Percentiles rank a stretch among this genome's conserved stretches.
Evolutionary conservation across 108 stramenopile genomes (phyloP).

Genomic region (Schizochytrium sp.): DNA sequence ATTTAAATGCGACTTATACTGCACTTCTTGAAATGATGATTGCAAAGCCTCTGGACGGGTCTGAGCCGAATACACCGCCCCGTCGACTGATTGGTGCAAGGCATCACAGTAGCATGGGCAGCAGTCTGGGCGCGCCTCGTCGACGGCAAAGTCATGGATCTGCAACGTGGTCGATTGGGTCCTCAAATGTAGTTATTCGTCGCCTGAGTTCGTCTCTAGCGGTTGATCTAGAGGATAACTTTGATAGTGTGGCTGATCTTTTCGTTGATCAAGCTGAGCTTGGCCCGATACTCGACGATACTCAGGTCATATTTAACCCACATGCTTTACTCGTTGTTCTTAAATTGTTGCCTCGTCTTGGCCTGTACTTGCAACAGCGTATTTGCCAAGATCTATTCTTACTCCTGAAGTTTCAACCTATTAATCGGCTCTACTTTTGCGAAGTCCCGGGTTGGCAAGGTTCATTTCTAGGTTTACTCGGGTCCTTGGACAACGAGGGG

Average conservation of each 20-base stretch:
- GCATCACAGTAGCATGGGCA: background rate
- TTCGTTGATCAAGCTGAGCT: conserved; percentile 30
- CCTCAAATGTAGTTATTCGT: background rate
- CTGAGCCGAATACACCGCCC: background rate
- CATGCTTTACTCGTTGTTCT: conserved; percentile 18
- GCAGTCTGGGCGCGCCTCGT: background rate
- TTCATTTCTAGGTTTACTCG: conserved; percentile 29
- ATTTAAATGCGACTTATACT: background rate
- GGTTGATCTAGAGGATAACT: background rate
- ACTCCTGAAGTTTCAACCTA: conserved; percentile 39
- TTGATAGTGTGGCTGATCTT: background rate
- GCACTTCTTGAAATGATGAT: conserved; percentile 56
- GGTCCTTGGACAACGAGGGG: conserved; percentile 31
- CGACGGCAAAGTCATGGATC: background rate
- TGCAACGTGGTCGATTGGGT: background rate
- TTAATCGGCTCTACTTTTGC: background rate
- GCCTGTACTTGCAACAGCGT: conserved; percentile 31
- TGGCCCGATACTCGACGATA: conserved; percentile 46
- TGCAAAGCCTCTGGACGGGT: background rate
- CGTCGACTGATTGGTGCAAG: background rate
- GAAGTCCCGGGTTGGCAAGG: conserved; percentile 55
- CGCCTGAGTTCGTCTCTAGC: background rate
- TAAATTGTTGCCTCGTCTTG: conserved; percentile 27
- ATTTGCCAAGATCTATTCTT: conserved; percentile 53
- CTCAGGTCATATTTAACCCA: conserved; percentile 18